A percentile compares a stretch with the other conserved stretches of the same genome.
Conservation (phyloP, 768 basidiomycete genomes). For the Baorangia bicolor region DNA sequence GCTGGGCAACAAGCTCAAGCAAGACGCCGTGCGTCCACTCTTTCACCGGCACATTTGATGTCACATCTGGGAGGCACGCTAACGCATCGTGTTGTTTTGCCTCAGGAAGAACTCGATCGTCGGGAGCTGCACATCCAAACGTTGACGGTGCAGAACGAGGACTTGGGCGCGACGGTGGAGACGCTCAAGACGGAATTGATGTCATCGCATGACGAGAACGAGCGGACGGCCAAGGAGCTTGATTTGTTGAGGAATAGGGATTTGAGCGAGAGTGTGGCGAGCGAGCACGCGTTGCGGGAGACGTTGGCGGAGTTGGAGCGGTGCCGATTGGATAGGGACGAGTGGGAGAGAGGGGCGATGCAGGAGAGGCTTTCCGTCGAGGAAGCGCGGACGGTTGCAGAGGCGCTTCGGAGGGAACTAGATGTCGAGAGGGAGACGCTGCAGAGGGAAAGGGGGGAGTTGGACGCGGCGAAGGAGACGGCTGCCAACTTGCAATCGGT, state of each 20-base stretch:
- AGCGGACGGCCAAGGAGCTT: slow-evolving; percentile 67
- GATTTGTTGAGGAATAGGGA: slow-evolving; percentile 63
- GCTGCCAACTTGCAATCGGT: slow-evolving; percentile 87
- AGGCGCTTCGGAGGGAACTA: slow-evolving; percentile 59
- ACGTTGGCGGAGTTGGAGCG: slow-evolving; percentile 85
- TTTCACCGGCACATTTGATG: not conserved
- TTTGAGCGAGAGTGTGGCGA: slow-evolving; percentile 63
- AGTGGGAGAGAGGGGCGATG: slow-evolving; percentile 61
- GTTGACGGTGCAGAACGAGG: slow-evolving; percentile 74
- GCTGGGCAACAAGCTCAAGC: slow-evolving; percentile 89
- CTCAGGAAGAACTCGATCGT: slow-evolving; percentile 97
- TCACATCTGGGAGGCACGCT: not conserved
- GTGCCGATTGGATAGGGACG: slow-evolving; percentile 77
- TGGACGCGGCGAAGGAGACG: slow-evolving; percentile 71
- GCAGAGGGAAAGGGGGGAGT: slow-evolving; percentile 51
- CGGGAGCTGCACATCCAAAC: slow-evolving; percentile 82
- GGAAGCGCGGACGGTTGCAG: slow-evolving; percentile 57
- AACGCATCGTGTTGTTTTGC: slow-evolving; percentile 3
- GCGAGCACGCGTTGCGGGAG: slow-evolving; percentile 82
- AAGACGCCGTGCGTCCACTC: slow-evolving; percentile 80
- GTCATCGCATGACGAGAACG: slow-evolving; percentile 70
- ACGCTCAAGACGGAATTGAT: slow-evolving; percentile 81
- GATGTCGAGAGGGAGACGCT: slow-evolving; percentile 63
- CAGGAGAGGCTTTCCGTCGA: slow-evolving; percentile 73
- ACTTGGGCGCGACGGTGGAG: slow-evolving; percentile 66